Evolutionary conservation across 176 grass and related monocot species (phyloP).

Genomic region (Oryza nivara): DNA sequence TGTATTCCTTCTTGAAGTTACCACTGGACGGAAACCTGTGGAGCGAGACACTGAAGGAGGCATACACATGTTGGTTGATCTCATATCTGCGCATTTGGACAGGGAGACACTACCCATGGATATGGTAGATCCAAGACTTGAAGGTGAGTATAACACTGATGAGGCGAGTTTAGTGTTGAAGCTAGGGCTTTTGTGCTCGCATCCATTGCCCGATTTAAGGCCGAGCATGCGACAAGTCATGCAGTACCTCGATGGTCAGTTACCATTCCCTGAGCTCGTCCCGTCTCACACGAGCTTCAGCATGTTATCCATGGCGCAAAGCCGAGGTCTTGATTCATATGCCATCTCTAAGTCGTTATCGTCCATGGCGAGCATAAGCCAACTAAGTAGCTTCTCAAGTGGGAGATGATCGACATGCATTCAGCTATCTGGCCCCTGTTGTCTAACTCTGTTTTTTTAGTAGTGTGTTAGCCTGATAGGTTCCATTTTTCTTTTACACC

Average conservation of each 20-base stretch:
- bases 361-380: neutral
- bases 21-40: neutral
- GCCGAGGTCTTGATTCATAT: neutral
- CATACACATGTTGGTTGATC: neutral
- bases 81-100: conserved; percentile 2
- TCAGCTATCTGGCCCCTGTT: neutral
- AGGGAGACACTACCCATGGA: neutral
- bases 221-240: conserved; percentile 31
- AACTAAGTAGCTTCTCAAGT: neutral
- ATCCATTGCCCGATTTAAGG: neutral
- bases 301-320: conserved; percentile 6
- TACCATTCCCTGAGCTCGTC: neutral
- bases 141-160: neutral
- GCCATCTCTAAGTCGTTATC: neutral
- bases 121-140: conserved; percentile 22
- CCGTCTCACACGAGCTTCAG: neutral
- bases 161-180: neutral
- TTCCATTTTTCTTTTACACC: neutral
- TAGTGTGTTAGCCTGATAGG: no score
- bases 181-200: conserved; percentile 32
- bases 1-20: conserved; percentile 23
- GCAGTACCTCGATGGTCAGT: conserved; percentile 28
- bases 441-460: no score
- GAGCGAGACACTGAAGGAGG: neutral
- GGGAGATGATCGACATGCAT: conserved; percentile 9